Evolutionary conservation across 352 stramenopile species (phyloP), one percentile per base, ranked within the genome.

Genomic region (Phytophthora ohioensis): DNA sequence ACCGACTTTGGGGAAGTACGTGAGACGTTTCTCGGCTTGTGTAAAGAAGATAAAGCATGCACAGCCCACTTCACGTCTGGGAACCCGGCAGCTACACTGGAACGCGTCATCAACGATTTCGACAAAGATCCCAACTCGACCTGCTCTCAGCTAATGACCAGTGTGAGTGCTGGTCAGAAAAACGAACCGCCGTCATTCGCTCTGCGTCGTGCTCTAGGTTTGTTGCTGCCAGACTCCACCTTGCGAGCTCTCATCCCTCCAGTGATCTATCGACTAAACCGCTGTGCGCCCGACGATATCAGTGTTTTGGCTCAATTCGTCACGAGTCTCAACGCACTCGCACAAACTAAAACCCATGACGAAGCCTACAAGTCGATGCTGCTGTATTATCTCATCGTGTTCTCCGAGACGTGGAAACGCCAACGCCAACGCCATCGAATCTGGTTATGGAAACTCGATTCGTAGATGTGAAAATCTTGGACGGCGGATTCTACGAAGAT

Each of bases 371-470:
- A 62, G 15, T 84, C 77, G 1, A 75, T 38, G 2, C 62, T 89
- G 13, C 67, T 85, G 5, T 83, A 87, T 63, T 71, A 89, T 35
- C 64, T 85, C 32, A 72, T 89, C n/a, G 67, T 81, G 3, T 81
- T 78, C 53, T 87, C 76, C 0, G 81, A 89, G 49, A 82, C 85
- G 67, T 89, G 79, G 78, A 74, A 84, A 17, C n/a, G n/a, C n/a
- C n/a, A n/a, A 70, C 17, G 8, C 79, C 81, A 1, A 35, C 74
- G 48, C 60, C 64, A 15, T 64, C 41, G 6, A 21, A 21, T 21
- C 17, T 21, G 17, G 17, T 21, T 21, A 21, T 21, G 17, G 17
- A 21, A 21, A 21, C 17, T 21, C 17, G 1, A 41, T 1, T 2
- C 41, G 2, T 51, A 57, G 13, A 64, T 87, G 55, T 5, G 58